Percentiles rank a stretch among this genome's conserved stretches.
Evolutionary conservation across 768 basidiomycete species (phyloP).

Genomic region (Termitomyces sp.): DNA sequence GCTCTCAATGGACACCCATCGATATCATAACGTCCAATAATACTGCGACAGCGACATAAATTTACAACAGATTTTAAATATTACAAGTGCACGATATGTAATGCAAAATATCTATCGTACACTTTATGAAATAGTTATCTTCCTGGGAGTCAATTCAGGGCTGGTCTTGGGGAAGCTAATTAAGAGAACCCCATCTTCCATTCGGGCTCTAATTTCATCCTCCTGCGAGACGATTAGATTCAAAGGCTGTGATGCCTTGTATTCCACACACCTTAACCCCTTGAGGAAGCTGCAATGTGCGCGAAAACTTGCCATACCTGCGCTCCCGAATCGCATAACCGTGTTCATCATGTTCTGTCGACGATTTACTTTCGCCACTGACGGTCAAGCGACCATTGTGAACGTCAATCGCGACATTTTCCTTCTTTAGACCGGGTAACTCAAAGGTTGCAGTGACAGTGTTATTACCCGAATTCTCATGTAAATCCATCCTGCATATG

Average conservation of each 20-base stretch:
- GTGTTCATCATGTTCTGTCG: slow-evolving; percentile 25
- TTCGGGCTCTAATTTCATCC: slow-evolving; percentile 40
- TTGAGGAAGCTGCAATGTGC: slow-evolving; percentile 40
- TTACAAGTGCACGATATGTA: neutral
- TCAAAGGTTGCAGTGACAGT: slow-evolving; percentile 48
- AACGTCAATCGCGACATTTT: slow-evolving; percentile 41
- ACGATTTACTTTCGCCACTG: slow-evolving; percentile 33
- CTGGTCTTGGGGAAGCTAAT: slow-evolving; percentile 42
- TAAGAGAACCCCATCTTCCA: slow-evolving; percentile 41
- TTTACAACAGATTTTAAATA: neutral
- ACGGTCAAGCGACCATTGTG: slow-evolving; percentile 41
- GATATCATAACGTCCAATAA: neutral
- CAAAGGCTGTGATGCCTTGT: neutral
- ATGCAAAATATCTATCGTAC: neutral
- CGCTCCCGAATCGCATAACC: slow-evolving; percentile 41
- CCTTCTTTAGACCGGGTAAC: slow-evolving; percentile 46
- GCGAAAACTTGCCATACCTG: slow-evolving; percentile 40
- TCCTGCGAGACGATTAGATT: slow-evolving; percentile 18
- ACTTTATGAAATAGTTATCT: slow-evolving; percentile 26
- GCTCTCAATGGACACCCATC: too few relatives aligned
- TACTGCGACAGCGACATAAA: neutral
- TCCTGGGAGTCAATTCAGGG: slow-evolving; percentile 37
- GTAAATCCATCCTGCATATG: slow-evolving; percentile 38
- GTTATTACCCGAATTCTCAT: slow-evolving; percentile 36
- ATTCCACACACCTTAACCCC: slow-evolving; percentile 24